Evolutionary conservation across 176 grass and related monocot species (phyloP), one percentile per base, ranked within the genome.

Genomic region (Carex kokanica): DNA sequence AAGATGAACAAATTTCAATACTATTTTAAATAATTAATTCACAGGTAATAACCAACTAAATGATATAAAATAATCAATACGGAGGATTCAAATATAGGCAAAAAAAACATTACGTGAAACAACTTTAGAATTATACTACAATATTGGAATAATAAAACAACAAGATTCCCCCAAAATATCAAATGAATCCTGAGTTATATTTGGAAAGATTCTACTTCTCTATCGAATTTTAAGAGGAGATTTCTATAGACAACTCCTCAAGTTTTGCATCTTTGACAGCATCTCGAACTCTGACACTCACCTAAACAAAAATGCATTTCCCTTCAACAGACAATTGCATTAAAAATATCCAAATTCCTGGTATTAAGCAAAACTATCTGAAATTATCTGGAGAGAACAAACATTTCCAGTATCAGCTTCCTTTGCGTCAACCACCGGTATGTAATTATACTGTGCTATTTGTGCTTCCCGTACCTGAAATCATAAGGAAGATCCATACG

Each of bases 401-500:
- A 99, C 96, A 86, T 91, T 79, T 88, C 88, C 89, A 81, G 87
- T 90, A 8, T 93, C 88, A 74, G 78, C 89, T 88, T 99, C 96
- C 86, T 99, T 88, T 59, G 86, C 91, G 7, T 93, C 96, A 47
- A 95, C 96, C 1, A 99, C 96, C 68, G 95, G 87, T 89, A 93
- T 99, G 82, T 93, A 99, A 79, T 99, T 99, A 86, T 92, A 99
- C 78, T 99, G 96, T 10, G 93, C 82, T 78, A 93, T 29, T 34
- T 99, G 96, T 81, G 96, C 96, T 61, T 99, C 93, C 34, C 91
- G 83, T 11, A 99, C 93, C 96, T 99, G 89, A 32, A 87, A 73
- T 58, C 12, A 86, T 41, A 14, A 64, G 21, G 53, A 87, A 79
- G 71, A 34, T 29, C 13, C 20, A 11, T 74, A 25, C 16, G 24